Percentiles rank a stretch among this genome's conserved stretches.
Evolutionary conservation across 2,329 filamentous ascomycete species (phyloP).

Genomic region (Sporothrix euskadiensis): DNA sequence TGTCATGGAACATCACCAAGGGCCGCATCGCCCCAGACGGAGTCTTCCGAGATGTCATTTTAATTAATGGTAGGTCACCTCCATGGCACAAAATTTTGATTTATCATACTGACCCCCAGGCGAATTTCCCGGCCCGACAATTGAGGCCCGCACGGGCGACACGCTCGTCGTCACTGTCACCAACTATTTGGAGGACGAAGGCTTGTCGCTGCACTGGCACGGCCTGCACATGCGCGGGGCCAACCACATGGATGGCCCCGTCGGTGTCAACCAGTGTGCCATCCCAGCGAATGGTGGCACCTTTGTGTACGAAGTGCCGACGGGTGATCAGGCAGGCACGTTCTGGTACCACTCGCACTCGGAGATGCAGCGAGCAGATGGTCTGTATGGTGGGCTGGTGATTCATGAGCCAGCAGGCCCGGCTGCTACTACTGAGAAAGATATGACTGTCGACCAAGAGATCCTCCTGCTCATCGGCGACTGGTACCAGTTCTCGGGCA

Average conservation of each 20-base stretch:
- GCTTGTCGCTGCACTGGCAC: constrained; percentile 50
- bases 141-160: constrained; percentile 52
- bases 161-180: constrained; percentile 45
- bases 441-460: constrained; percentile 62
- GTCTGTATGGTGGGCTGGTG: constrained; percentile 59
- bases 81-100: not conserved
- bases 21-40: constrained; percentile 49
- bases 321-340: constrained; percentile 37
- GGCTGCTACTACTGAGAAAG: constrained; percentile 48
- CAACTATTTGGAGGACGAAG: constrained; percentile 45
- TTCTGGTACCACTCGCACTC: constrained; percentile 67
- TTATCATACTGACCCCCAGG: not conserved
- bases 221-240: constrained; percentile 43
- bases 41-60: constrained; percentile 50
- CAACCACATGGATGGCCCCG: constrained; percentile 68
- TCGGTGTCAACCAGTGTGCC: constrained; percentile 64
- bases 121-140: constrained; percentile 51
- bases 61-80: constrained; percentile 48
- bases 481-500: constrained; percentile 49
- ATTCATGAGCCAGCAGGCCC: constrained; percentile 58
- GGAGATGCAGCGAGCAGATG: constrained; percentile 71
- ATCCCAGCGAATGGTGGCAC: constrained; percentile 59
- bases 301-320: constrained; percentile 56
- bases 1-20: constrained; percentile 47
- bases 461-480: constrained; percentile 67